Evolutionary conservation across 306 rosid genomes (phyloP), one percentile per base, ranked within the genome.

Genomic region (Phaseolus lunatus): DNA sequence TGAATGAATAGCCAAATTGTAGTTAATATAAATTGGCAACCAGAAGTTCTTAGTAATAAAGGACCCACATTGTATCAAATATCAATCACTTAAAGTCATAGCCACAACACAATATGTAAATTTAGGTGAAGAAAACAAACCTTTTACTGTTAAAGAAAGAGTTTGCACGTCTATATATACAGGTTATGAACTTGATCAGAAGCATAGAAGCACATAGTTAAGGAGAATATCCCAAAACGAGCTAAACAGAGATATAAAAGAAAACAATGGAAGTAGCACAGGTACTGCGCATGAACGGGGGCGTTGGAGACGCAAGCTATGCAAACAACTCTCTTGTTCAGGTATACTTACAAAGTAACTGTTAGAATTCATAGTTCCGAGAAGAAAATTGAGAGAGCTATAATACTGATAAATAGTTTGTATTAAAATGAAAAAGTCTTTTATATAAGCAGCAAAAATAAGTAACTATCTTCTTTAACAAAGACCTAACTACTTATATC

Each of bases 221-320:
- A 31, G 1, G 6, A 31, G 4, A 58, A 26, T 7, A 37, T 37
- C 43, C 43, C 43, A 37, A 37, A 37, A 37, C 12, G 41, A 50
- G 19, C 0, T 9, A 13, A 24, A 13, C 18, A 58, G 3, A 1
- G 3, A 59, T 11, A 63, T 13, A 53, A 54, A 69, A 20, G 31
- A 47, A 23, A 9, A 52, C 11, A 35, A 81, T 81, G 83, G 70
- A 77, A 7, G 74, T 81, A 29, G 26, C 27, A n/a, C 70, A 81
- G 45, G 80, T 80, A 26, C 71, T 81, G 4, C 83, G 24, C 83
- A 85, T 85, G 88, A 85, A 81, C 16, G 88, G 78, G 16, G 83
- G 88, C 2, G 9, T 15, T 3, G 88, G 85, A 67, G 75, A 73
- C 5, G 35, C 75, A 43, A 85, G 88, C 33, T 85, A 85, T 50